phyloP scores from a whole-genome alignment of 345 rosid species.

The Salix suchowensis region DNA sequence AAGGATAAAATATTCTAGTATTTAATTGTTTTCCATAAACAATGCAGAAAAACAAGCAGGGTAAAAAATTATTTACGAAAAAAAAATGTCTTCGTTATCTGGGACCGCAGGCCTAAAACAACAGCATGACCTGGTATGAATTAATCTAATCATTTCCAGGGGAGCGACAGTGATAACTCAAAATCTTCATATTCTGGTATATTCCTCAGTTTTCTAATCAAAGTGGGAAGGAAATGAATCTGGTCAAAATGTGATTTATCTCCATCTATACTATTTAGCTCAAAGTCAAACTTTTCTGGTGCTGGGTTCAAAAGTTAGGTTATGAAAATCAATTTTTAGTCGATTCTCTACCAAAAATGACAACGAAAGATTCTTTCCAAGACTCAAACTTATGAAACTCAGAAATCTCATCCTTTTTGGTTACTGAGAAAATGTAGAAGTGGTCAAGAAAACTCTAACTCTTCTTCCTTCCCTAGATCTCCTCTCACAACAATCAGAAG shows the following conservation, averaged over 20 bases:
- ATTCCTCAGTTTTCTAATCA: neutral
- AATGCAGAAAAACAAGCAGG: neutral
- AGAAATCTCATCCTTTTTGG: neutral
- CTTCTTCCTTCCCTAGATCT: neutral
- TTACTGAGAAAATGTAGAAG: conserved; percentile 9
- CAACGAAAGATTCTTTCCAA: neutral
- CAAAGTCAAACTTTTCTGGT: neutral
- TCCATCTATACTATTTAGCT: neutral
- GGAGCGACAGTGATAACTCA: neutral
- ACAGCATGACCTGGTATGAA: neutral
- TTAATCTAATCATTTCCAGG: neutral
- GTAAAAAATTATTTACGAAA: neutral
- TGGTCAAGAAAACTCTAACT: neutral
- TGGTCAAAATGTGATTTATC: neutral
- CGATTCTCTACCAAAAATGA: neutral
- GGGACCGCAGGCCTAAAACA: neutral
- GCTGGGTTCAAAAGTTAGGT: neutral
- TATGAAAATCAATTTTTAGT: neutral
- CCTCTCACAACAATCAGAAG: neutral
- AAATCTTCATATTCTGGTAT: neutral
- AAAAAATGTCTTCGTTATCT: neutral
- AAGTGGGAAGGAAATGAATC: neutral
- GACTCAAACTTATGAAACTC: neutral
- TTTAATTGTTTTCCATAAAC: neutral
- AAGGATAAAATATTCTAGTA: neutral